A percentile compares a stretch with the other conserved stretches of the same genome.
Evolutionary conservation across 2,329 filamentous ascomycete species (phyloP).

Genomic region (Lasiodiplodia gonubiensis): DNA sequence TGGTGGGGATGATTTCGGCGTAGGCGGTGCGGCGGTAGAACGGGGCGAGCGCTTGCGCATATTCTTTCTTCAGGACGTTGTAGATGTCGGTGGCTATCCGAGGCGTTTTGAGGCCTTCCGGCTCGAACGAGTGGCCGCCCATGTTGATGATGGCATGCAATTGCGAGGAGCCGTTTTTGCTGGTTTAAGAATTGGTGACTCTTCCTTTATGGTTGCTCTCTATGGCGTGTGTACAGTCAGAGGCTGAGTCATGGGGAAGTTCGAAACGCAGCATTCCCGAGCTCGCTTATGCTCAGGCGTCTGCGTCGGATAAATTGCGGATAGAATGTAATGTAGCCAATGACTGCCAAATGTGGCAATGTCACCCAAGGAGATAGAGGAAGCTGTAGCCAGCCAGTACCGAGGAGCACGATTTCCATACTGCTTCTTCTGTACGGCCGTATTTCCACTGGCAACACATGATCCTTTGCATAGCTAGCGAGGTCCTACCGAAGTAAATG

Average conservation of each 20-base stretch:
- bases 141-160: neutral
- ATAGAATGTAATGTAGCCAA: neutral
- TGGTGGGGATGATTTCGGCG: constrained; percentile 72
- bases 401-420: neutral
- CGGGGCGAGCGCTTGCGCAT: constrained; percentile 53
- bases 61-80: constrained; percentile 53
- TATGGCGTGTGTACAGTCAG: neutral
- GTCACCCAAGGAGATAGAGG: neutral
- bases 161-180: neutral
- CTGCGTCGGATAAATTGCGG: neutral
- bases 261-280: neutral
- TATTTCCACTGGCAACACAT: neutral
- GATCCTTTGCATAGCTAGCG: neutral
- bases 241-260: neutral
- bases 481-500: neutral
- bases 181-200: neutral
- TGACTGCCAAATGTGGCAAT: neutral
- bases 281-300: neutral
- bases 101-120: constrained; percentile 8
- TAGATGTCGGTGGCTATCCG: constrained; percentile 57
- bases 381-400: neutral
- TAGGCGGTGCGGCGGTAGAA: constrained; percentile 63
- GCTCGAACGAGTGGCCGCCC: constrained; percentile 18
- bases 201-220: neutral
- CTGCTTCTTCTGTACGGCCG: neutral